Conservation (phyloP, 1,284 basidiomycete genomes). For the Rhodotorula sp. region DNA sequence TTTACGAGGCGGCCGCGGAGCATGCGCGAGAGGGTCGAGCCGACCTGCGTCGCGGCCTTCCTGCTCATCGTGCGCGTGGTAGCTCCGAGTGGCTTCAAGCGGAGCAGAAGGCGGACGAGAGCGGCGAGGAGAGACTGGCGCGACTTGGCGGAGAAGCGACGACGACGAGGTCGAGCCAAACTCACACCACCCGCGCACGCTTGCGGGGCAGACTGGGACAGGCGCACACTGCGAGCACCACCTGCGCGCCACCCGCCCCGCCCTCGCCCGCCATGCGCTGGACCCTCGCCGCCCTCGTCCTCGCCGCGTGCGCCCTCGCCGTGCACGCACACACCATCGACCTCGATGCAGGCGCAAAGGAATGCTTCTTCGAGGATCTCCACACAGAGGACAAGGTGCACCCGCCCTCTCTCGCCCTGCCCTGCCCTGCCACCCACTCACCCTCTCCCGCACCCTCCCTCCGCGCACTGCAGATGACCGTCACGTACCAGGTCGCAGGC, state of each 20-base stretch:
- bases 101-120: no score
- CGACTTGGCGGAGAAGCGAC: no score
- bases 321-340: constrained; percentile 41
- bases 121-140: no score
- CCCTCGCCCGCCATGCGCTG: background rate
- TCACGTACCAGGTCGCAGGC: constrained; percentile 97
- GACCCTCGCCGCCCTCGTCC: background rate
- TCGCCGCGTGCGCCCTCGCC: background rate
- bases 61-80: constrained; percentile 27
- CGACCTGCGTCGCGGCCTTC: constrained; percentile 27
- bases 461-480: constrained; percentile 75
- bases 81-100: no score
- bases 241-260: background rate
- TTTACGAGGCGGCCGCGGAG: constrained; percentile 66
- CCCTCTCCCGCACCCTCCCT: background rate
- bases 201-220: no score
- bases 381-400: constrained; percentile 88
- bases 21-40: constrained; percentile 76
- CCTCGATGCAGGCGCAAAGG: constrained; percentile 60
- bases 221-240: no score
- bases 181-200: no score
- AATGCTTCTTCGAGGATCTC: constrained; percentile 98
- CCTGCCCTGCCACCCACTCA: background rate
- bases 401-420: background rate
- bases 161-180: no score